phyloP scores from a whole-genome alignment of 768 basidiomycete genomes.

The Boletus fagicola region DNA sequence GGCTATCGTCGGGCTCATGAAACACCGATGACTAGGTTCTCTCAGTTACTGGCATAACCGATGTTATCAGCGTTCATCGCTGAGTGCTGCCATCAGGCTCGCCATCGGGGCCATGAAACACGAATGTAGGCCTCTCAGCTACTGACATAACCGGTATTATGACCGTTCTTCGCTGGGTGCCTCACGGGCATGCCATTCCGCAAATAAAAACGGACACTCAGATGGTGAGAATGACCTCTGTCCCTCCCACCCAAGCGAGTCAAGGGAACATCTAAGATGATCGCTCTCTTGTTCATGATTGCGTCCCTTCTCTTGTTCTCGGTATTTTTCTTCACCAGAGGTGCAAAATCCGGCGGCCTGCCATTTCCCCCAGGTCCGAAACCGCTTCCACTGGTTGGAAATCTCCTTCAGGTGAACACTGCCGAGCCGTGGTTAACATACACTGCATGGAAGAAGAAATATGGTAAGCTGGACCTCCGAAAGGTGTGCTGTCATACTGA shows the following conservation, averaged over 20 bases:
- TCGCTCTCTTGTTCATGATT: neutral
- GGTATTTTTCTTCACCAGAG: constrained; percentile 1
- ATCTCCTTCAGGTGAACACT: constrained; percentile 26
- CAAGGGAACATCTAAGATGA: neutral
- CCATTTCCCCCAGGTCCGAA: constrained; percentile 33
- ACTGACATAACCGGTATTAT: too few relatives aligned
- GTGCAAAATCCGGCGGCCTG: constrained; percentile 5
- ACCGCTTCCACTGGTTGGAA: constrained; percentile 31
- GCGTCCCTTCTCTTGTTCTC: constrained; percentile 8
- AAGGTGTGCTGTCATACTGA: neutral
- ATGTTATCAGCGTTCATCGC: too few relatives aligned
- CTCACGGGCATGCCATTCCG: too few relatives aligned
- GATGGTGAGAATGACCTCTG: too few relatives aligned
- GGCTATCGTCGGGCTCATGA: too few relatives aligned
- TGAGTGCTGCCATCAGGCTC: too few relatives aligned
- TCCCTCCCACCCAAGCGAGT: neutral
- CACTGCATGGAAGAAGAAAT: constrained; percentile 33
- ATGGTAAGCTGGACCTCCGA: constrained; percentile 21
- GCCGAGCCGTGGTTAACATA: constrained; percentile 36
- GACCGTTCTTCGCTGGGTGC: too few relatives aligned
- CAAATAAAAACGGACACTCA: too few relatives aligned
- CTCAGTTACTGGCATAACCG: too few relatives aligned
- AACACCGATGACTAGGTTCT: neutral
- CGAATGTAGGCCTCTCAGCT: neutral
- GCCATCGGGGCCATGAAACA: too few relatives aligned